These are phyloP conservation scores for Scutellaria galericulata DNA, from an alignment of 257 asterid species.

Conservation along the genomic window DNA sequence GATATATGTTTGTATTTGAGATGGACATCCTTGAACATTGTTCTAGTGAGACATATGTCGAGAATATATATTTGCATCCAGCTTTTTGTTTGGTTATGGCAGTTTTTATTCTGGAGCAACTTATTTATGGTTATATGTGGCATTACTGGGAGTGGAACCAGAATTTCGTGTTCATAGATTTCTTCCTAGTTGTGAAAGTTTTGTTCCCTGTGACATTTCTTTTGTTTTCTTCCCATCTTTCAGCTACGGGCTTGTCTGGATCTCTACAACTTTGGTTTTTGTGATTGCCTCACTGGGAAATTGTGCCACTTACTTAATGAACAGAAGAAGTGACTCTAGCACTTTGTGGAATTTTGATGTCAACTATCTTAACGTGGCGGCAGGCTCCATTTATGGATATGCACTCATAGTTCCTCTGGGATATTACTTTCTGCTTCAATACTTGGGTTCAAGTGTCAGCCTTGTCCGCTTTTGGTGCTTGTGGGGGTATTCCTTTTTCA, in stretches of 20 bases:
- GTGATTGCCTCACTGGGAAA: conserved; percentile 82
- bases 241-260: conserved; percentile 96
- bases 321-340: conserved; percentile 53
- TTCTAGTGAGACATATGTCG: neutral
- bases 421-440: conserved; percentile 87
- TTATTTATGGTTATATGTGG: conserved; percentile 12
- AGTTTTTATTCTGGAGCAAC: conserved; percentile 16
- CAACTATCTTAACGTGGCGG: conserved; percentile 79
- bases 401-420: conserved; percentile 86
- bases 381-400: conserved; percentile 82
- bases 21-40: neutral
- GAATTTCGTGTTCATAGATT: conserved; percentile 8
- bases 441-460: conserved; percentile 84
- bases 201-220: neutral
- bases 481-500: conserved; percentile 99
- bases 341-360: conserved; percentile 80
- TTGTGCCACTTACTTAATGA: conserved; percentile 82
- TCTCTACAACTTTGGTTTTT: conserved; percentile 91
- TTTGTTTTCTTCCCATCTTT: conserved; percentile 31
- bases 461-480: conserved; percentile 94
- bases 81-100: conserved; percentile 20
- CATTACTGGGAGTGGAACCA: conserved; percentile 19
- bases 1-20: neutral
- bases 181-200: neutral
- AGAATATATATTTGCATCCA: neutral